Base-by-base conservation (phyloP, 2,329 filamentous ascomycete genomes). In the Fusarium palustre region DNA sequence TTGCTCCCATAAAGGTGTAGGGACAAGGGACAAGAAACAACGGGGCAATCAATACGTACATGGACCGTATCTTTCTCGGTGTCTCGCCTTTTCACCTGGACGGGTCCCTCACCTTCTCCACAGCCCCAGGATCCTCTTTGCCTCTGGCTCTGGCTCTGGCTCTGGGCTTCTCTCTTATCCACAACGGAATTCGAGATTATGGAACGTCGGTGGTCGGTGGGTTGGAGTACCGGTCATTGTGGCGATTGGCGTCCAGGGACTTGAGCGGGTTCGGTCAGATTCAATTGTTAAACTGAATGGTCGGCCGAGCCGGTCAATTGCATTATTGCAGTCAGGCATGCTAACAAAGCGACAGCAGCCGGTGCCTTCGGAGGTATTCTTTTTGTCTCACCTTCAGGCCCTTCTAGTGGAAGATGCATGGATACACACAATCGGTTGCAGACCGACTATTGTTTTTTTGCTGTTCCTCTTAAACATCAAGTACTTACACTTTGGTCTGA, bases 71-170 rank as follows among this genome's bases (percentile, higher is more conserved):
- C 36, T 47, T 22, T 50, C 61, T 66, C 62, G 50, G 62, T 62
- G 56, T 66, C 62, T 66, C 61, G 52, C 34, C 53, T 54, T 65
- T 65, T 47, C 24, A 65, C 41, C 60, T 59, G 15, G 39, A 64
- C 58, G 45, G 59, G 34, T 33, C 30, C 15, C 47, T 42, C 60
- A 61, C 48, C 59, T 52, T 38, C 55, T 66, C 56, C 65, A 54
- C 65, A n/a, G 22, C 34, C 33, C 45, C 34, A 50, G 63, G 53
- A 47, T 48, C 65, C 42, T 68, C 43, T 64, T 63, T 55, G 50
- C 64, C 50, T 52, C 43, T 42, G 39, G 43, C 24, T 28, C 18
- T 45, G 24, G 22, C 28, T n/a, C n/a, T n/a, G 43, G 43, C 28
- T 20, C 53, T 22, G 48, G 28, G 9, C 46, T 48, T 55, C 31